Evolutionary conservation across 768 basidiomycete genomes (phyloP), one percentile per base, ranked within the genome.

Genomic region (Boletus reticuloceps): DNA sequence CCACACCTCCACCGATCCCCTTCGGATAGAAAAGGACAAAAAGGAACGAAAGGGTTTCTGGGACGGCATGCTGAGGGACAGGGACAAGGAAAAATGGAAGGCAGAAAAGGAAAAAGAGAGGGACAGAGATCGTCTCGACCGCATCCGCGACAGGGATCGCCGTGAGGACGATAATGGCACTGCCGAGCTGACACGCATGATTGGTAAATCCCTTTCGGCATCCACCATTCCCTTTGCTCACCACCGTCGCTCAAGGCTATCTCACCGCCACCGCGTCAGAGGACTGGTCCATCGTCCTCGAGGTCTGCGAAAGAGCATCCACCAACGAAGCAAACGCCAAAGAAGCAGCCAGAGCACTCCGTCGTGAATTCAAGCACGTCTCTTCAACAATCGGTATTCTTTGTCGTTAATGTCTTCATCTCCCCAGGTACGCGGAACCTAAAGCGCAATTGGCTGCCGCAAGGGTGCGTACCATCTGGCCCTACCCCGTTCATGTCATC

Each of bases 271-370:
- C 88, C 0, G 79, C 86, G 1, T 86, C 90, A 4, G 90, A 93
- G 66, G 89, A 93, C 65, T 91, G 89, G 86, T 70, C 79, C 0
- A 79, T 92, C 31, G 88, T 94, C 0, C 76, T 93, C 47, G 91
- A 93, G 51, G 89, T 94, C 16, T 94, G 90, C 63, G 93, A 96
- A 51, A 78, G 89, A 34, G 89, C 90, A 5, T 89, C 89, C 1
- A 70, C 81, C 3, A 88, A 65, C 61, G 90, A 94, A 53, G 66
- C 72, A 10, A 84, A 85, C 50, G 89, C 91, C 11, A 94, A 89
- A 67, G 94, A 94, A 65, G 91, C 93, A 0, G 84, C 88, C 7
- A 84, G 85, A 50, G 90, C 93, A 1, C 75, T 95, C 42, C 75
- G 93, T 47, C 81, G 86, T 41, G 92, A 93, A 69, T 91, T 97